phyloP scores from a whole-genome alignment of 306 rosid genomes.

The Lagenaria siceraria region DNA sequence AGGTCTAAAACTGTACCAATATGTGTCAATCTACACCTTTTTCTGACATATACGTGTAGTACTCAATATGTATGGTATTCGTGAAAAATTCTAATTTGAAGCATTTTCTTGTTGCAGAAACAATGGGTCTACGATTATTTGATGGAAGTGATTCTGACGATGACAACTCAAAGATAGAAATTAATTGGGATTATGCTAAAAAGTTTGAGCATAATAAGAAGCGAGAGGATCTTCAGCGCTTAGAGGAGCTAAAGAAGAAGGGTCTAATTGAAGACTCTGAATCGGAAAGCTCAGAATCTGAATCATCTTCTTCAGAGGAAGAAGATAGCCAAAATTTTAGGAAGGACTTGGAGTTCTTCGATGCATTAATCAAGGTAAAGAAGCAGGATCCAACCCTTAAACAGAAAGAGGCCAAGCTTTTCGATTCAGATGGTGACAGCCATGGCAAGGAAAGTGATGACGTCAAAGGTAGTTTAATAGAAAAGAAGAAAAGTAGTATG shows the following conservation, averaged over 20 bases:
- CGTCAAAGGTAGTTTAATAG: constrained; percentile 8
- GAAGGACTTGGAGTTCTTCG: constrained; percentile 37
- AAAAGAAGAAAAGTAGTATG: constrained; percentile 23
- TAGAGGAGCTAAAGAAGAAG: constrained; percentile 64
- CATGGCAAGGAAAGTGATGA: constrained; percentile 12
- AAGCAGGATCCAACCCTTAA: constrained; percentile 53
- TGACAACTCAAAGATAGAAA: constrained; percentile 40
- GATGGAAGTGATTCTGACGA: constrained; percentile 53
- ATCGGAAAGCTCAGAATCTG: constrained; percentile 29
- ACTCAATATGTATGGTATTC: background rate
- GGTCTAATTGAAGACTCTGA: constrained; percentile 34
- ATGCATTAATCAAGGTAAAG: constrained; percentile 58
- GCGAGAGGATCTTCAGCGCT: constrained; percentile 76
- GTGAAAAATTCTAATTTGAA: background rate
- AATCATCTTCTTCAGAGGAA: constrained; percentile 23
- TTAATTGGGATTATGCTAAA: constrained; percentile 35
- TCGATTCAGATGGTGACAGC: constrained; percentile 32
- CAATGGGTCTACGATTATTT: constrained; percentile 32
- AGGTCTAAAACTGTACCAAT: background rate
- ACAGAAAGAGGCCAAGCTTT: constrained; percentile 44
- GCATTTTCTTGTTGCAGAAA: background rate
- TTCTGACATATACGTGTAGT: background rate
- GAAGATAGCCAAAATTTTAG: background rate
- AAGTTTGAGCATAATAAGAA: constrained; percentile 64
- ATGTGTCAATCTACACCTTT: background rate